Evolutionary conservation across 1,139 yeast species (phyloP), one percentile per base, ranked within the genome.

Genomic region (Hansenula sp.): DNA sequence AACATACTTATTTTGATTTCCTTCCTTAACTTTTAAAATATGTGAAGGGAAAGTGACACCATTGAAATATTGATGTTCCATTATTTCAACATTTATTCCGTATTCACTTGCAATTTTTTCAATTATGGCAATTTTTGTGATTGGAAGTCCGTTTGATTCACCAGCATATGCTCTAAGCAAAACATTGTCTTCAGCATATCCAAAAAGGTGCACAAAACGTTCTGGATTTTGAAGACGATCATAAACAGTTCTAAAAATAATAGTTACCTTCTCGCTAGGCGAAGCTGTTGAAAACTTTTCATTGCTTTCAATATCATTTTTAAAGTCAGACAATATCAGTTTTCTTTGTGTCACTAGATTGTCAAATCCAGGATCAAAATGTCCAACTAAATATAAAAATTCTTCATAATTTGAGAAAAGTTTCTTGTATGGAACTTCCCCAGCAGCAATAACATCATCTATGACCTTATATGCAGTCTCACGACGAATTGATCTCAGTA

Each of bases 341-440:
- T 7, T n/a, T 30, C 32, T 19, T 13, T 12, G n/a, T n/a, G 5
- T n/a, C 5, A 11, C 18, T 5, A 28, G 4, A 4, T 27, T 13
- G 21, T 34, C 32, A 34, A 28, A 34, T 20, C 16, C 32, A 9
- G 32, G 32, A 34, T 34, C 37, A 10, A 28, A 9, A 28, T 34
- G 24, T 28, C 27, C 21, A 19, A 26, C 10, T 11, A 14, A 14
- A 8, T 10, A 28, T 10, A 14, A 28, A 20, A 20, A 18, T 18
- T 33, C 36, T 19, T 33, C 36, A 13, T 17, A n/a, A 6, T 11
- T 30, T 7, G 24, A 6, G 24, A n/a, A 30, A 6, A 19, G 17
- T 6, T n/a, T 13, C n/a, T 19, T 30, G 20, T 30, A 30, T 20
- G 32, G 16, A 8, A 17, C 5, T 13, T 13, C n/a, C 5, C 16